These are phyloP conservation scores for Acanthamoeba rhysodes DNA, from an alignment of 208 protist genomes.

Conservation along the genomic window DNA sequence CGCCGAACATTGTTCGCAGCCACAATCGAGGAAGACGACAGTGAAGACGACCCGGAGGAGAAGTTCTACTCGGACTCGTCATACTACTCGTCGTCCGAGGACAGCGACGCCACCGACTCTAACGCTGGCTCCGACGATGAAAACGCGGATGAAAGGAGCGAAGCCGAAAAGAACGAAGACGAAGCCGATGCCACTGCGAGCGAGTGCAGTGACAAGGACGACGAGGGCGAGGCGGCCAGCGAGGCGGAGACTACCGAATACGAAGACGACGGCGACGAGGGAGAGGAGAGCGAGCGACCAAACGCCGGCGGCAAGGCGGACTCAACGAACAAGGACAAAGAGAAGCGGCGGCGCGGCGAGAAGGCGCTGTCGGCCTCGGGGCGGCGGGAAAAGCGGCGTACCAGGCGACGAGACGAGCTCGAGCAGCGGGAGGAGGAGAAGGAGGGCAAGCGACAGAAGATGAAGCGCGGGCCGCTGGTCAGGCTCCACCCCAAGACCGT, in stretches of 20 bases:
- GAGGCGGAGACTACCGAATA: background rate
- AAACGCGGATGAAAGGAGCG: background rate
- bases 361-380: background rate
- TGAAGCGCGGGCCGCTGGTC: conserved; percentile 47
- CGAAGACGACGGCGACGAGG: background rate
- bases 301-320: background rate
- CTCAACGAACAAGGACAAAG: background rate
- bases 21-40: background rate
- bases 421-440: background rate
- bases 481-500: conserved; percentile 50
- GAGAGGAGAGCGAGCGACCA: background rate
- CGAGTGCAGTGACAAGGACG: background rate
- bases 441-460: conserved; percentile 52
- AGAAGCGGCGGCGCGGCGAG: background rate
- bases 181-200: background rate
- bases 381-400: background rate
- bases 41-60: background rate
- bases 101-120: conserved; percentile 21
- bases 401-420: background rate
- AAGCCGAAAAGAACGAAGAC: too few species aligned
- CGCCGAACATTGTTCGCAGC: too few species aligned
- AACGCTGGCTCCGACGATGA: background rate
- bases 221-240: background rate
- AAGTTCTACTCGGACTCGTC: conserved; percentile 58
- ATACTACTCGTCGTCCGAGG: conserved; percentile 41